Percentiles rank a stretch among this genome's conserved stretches.
Conservation (phyloP, 75 land plant genomes). For the Azolla pinnata region DNA sequence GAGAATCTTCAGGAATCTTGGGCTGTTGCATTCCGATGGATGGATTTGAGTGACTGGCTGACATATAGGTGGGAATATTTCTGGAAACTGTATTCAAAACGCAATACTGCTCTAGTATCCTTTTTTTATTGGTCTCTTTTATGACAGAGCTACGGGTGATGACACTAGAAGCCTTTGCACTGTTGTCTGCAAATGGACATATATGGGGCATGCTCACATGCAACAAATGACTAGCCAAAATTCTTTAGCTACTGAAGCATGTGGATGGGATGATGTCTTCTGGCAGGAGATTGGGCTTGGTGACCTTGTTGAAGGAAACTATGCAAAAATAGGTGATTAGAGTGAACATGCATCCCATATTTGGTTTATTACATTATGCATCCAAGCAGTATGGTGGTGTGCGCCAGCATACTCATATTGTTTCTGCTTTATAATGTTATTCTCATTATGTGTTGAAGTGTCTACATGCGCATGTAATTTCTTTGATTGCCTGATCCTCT, state of each 20-base stretch:
- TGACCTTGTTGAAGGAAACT: conserved; percentile 91
- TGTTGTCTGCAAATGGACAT: conserved; percentile 93
- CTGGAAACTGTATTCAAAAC: no score
- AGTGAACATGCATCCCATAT: no score
- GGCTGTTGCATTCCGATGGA: conserved; percentile 96
- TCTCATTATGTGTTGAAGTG: no score
- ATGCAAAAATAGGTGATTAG: conserved; percentile 95
- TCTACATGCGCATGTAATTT: no score
- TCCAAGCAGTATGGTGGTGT: no score
- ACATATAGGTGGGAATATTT: conserved; percentile 53
- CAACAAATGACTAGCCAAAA: conserved; percentile 42
- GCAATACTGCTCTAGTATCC: no score
- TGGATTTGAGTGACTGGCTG: conserved; percentile 98
- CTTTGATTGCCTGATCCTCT: no score
- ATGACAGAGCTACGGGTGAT: conserved; percentile 88
- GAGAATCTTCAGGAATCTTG: conserved; percentile 91
- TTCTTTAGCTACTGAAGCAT: conserved; percentile 65
- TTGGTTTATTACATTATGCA: no score
- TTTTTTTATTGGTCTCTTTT: not conserved
- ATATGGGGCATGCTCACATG: conserved; percentile 96
- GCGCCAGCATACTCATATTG: no score
- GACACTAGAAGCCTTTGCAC: conserved; percentile 94
- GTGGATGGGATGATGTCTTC: conserved; percentile 99
- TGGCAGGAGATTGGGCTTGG: conserved; percentile 96
- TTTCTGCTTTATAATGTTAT: no score